These are phyloP conservation scores for Sarocladiaceae sp. DNA, from an alignment of 2,329 filamentous ascomycete genomes.

Conservation along the genomic window DNA sequence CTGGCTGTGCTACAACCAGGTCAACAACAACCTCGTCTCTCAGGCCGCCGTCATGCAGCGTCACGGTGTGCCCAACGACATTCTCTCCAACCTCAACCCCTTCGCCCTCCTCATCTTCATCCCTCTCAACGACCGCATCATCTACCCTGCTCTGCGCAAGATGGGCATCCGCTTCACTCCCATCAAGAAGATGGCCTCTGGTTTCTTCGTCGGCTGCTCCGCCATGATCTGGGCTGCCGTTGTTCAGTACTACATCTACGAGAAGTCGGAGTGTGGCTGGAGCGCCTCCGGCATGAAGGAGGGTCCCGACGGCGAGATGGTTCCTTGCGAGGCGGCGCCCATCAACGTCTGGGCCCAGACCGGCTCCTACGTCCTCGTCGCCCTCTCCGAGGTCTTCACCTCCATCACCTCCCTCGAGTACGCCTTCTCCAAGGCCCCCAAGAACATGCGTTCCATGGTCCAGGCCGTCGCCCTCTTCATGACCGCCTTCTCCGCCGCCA, in stretches of 20 bases:
- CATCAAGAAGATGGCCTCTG: constrained; percentile 67
- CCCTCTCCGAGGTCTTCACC: constrained; percentile 42
- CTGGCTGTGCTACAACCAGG: constrained; percentile 45
- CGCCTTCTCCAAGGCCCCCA: constrained; percentile 68
- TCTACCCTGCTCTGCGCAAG: constrained; percentile 63
- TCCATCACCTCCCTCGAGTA: constrained; percentile 61
- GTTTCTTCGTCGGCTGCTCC: constrained; percentile 57
- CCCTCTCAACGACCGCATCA: constrained; percentile 58
- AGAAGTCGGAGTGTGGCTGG: constrained; percentile 51
- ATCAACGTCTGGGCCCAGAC: constrained; percentile 60
- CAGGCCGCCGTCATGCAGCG: constrained; percentile 61
- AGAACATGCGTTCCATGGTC: constrained; percentile 72
- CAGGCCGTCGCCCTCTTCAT: constrained; percentile 62
- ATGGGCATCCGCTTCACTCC: constrained; percentile 62
- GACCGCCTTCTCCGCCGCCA: constrained; percentile 59
- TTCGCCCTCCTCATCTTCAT: constrained; percentile 70
- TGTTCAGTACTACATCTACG: constrained; percentile 57
- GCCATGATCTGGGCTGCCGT: constrained; percentile 53
- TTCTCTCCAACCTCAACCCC: constrained; percentile 68
- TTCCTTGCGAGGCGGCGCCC: constrained; percentile 37
- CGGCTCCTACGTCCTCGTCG: constrained; percentile 42
- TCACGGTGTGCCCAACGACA: constrained; percentile 68
- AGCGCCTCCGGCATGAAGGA: constrained; percentile 24
- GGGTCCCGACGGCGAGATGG: constrained; percentile 26
- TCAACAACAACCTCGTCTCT: constrained; percentile 53